Evolutionary conservation across 2,329 filamentous ascomycete genomes (phyloP), one percentile per base, ranked within the genome.

Genomic region (Colletotrichum orchidophilum): DNA sequence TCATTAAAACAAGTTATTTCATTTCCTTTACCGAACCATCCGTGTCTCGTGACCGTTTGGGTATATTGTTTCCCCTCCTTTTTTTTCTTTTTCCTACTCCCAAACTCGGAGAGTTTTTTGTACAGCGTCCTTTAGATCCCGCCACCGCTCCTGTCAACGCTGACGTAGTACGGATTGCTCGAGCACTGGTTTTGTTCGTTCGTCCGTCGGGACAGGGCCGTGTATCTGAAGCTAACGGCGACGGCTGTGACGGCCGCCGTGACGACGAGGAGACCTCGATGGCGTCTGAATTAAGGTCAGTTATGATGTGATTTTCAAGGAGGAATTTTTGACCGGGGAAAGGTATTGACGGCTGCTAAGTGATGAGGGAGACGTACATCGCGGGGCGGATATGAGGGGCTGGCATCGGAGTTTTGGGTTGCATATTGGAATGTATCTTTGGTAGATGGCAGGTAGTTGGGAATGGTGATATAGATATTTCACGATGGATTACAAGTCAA

Each of bases 121-220:
- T 11, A 8, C 5, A 5, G 13, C 33, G n/a, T n/a, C 27, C n/a
- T 4, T 75, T 72, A 86, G 50, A 85, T 77, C 0, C 84, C 84
- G 1, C 84, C 84, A 3, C 86, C 86, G 74, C 86, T 88, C 27
- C 86, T 83, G 65, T 88, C 86, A 66, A 88, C 86, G 66, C 81
- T 84, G 66, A 88, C 86, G 76, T 87, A 85, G 60, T 83, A 80
- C 5, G 77, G 75, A 46, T 78, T 77, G 67, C 74, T 74, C 33
- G 77, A 79, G 75, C 79, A 80, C 78, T 86, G 84, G 49, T 81
- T 81, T 35, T 78, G 70, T 74, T 87, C 85, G 79, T 86, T 86
- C 66, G 79, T 77, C 49, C 77, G 78, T 31, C 85, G 73, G 4
- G 79, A 77, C 33, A 77, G 73, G 35, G 83, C 78, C 50, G 81